phyloP scores from a whole-genome alignment of 805 yeast species.

The fission yeast (Schizosaccharomyces pombe) region DNA sequence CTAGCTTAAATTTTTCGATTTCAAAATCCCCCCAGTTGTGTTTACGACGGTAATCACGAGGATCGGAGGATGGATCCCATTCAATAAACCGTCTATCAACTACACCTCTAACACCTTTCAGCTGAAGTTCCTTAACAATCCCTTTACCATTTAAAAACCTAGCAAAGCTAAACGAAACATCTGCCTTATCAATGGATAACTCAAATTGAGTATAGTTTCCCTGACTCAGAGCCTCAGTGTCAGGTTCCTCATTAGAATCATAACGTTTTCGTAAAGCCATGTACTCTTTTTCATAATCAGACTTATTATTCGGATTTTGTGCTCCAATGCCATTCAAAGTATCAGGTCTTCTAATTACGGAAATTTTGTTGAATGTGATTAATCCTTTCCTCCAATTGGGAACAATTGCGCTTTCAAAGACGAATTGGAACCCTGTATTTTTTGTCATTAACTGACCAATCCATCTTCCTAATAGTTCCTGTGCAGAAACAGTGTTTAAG shows the following conservation, averaged over 20 bases:
- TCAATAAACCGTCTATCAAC: slow-evolving; percentile 72
- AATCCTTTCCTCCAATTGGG: slow-evolving; percentile 84
- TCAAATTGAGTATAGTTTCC: slow-evolving; percentile 67
- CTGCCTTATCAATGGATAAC: slow-evolving; percentile 63
- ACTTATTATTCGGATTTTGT: not conserved
- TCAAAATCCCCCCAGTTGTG: slow-evolving; percentile 82
- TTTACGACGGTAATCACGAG: slow-evolving; percentile 52
- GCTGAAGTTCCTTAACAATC: slow-evolving; percentile 51
- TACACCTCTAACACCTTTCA: slow-evolving; percentile 74
- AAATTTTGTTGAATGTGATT: slow-evolving; percentile 62
- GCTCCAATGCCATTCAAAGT: not conserved
- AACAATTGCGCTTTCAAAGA: slow-evolving; percentile 80
- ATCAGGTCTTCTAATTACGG: slow-evolving; percentile 66
- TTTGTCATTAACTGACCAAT: slow-evolving; percentile 66
- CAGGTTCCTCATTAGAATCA: slow-evolving; percentile 39
- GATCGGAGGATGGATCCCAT: slow-evolving; percentile 58
- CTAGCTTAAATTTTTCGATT: slow-evolving; percentile 56
- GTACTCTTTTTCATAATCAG: slow-evolving; percentile 4
- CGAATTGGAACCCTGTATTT: slow-evolving; percentile 60
- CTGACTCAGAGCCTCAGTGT: not conserved
- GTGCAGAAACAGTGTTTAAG: slow-evolving; percentile 66
- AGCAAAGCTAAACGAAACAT: slow-evolving; percentile 52
- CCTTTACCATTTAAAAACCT: slow-evolving; percentile 87
- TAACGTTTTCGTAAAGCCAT: slow-evolving; percentile 20
- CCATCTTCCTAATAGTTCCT: slow-evolving; percentile 60